phyloP scores from a whole-genome alignment of 768 basidiomycete species.

The Megacollybia marginata region DNA sequence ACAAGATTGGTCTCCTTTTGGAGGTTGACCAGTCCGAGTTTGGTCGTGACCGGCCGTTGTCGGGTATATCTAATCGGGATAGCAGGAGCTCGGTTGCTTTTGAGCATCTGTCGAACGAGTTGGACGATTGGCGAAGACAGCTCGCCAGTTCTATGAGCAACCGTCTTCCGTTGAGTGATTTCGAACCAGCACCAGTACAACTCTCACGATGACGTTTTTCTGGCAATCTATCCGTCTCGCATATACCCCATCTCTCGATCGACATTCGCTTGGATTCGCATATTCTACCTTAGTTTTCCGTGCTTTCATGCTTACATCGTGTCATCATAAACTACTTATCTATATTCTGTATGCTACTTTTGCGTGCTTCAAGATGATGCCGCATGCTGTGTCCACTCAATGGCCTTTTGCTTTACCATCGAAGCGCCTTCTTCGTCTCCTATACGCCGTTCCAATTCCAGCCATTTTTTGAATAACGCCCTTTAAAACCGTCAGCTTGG shows the following conservation, averaged over 20 bases:
- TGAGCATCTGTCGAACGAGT: slow-evolving; percentile 70
- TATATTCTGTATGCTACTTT: slow-evolving; percentile 23
- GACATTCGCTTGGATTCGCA: slow-evolving; percentile 53
- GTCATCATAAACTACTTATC: slow-evolving; percentile 17
- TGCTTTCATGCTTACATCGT: slow-evolving; percentile 17
- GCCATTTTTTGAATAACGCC: slow-evolving; percentile 97
- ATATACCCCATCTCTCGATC: slow-evolving; percentile 40
- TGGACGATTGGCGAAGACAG: slow-evolving; percentile 84
- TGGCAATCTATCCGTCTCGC: slow-evolving; percentile 22
- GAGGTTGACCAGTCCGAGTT: slow-evolving; percentile 79
- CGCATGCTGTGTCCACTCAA: slow-evolving; percentile 83
- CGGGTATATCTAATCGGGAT: slow-evolving; percentile 46
- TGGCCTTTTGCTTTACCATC: slow-evolving; percentile 78
- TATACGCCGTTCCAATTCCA: slow-evolving; percentile 76
- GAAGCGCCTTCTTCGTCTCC: slow-evolving; percentile 83
- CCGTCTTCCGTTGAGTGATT: slow-evolving; percentile 65
- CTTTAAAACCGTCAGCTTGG: slow-evolving; percentile 27
- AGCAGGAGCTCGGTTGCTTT: slow-evolving; percentile 80
- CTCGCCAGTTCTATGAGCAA: slow-evolving; percentile 73
- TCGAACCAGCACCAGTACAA: slow-evolving; percentile 59
- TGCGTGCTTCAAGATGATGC: slow-evolving; percentile 22
- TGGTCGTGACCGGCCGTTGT: slow-evolving; percentile 53
- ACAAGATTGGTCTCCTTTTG: slow-evolving; percentile 83
- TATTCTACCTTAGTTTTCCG: slow-evolving; percentile 25
- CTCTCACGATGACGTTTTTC: slow-evolving; percentile 38